Percentiles rank a stretch among this genome's conserved stretches.
These are phyloP conservation scores for Medicago ruthenica DNA, from an alignment of 306 rosid species.

Conservation along the genomic window DNA sequence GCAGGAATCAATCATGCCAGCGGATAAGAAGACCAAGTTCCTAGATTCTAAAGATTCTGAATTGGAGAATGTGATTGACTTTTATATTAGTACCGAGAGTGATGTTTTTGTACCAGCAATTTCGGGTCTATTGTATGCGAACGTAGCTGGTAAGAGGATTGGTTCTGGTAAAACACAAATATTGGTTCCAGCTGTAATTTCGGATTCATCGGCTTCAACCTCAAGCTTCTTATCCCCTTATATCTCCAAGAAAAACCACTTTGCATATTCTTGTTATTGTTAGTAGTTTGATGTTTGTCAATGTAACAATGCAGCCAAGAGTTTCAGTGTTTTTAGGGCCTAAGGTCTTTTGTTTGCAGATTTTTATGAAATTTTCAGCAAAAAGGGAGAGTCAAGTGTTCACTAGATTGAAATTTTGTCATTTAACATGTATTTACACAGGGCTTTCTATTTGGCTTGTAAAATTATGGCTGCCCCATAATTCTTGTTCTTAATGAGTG, in stretches of 20 bases:
- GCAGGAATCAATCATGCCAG: constrained; percentile 92
- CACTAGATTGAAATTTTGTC: constrained; percentile 23
- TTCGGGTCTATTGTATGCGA: constrained; percentile 91
- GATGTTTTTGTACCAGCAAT: constrained; percentile 91
- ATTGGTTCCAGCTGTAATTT: constrained; percentile 74
- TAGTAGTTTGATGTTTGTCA: constrained; percentile 51
- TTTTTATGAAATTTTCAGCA: constrained; percentile 30
- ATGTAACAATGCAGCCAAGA: constrained; percentile 37
- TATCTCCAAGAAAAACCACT: constrained; percentile 87
- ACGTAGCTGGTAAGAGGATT: constrained; percentile 94
- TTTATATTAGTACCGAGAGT: constrained; percentile 74
- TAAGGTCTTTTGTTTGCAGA: constrained; percentile 37
- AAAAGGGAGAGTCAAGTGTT: constrained; percentile 36
- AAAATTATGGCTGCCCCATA: constrained; percentile 30
- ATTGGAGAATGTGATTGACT: constrained; percentile 86
- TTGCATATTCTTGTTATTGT: constrained; percentile 94
- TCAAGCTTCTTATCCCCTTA: constrained; percentile 77
- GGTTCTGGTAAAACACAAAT: constrained; percentile 79
- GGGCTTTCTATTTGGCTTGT: constrained; percentile 46
- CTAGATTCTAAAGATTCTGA: constrained; percentile 76
- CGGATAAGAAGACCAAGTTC: constrained; percentile 81
- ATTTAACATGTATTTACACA: constrained; percentile 45
- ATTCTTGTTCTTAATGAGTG: constrained; percentile 30
- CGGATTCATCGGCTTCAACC: constrained; percentile 70
- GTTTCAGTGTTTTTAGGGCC: constrained; percentile 46